Conservation (phyloP, 1,284 basidiomycete genomes). For the Ceratobasidium sp. region DNA sequence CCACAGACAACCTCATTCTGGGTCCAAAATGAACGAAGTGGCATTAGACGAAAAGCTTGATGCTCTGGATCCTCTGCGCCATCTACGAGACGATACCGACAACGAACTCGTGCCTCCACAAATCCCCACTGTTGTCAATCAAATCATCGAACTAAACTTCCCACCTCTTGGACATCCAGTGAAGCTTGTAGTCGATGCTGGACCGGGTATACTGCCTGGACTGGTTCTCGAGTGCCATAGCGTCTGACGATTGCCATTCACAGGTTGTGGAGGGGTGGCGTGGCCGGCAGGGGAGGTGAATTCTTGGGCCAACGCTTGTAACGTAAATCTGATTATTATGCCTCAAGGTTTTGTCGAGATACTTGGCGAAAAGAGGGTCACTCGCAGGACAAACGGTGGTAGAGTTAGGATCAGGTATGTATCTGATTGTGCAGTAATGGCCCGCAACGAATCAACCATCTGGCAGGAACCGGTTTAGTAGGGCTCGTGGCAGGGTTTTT, state of each 20-base stretch:
- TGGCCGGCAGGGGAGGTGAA: conserved; percentile 91
- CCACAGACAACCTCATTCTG: not conserved
- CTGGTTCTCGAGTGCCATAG: conserved; percentile 51
- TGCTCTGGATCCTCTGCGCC: conserved; percentile 65
- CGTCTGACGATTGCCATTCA: conserved; percentile 70
- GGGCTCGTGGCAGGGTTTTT: conserved; percentile 80
- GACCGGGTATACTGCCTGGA: conserved; percentile 17
- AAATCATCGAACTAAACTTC: conserved; percentile 30
- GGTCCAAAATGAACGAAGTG: conserved; percentile 45
- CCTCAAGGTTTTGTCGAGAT: conserved; percentile 73
- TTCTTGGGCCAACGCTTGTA: conserved; percentile 45
- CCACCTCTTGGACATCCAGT: conserved; percentile 31
- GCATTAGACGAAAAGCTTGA: conserved; percentile 65
- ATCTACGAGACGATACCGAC: conserved; percentile 58
- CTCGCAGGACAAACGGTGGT: conserved; percentile 67
- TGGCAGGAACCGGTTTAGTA: conserved; percentile 83
- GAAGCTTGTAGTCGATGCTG: conserved; percentile 28
- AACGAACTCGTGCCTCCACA: conserved; percentile 57
- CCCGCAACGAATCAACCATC: not conserved
- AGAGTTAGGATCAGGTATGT: conserved; percentile 68
- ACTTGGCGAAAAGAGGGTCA: conserved; percentile 63
- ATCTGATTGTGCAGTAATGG: not conserved
- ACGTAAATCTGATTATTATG: conserved; percentile 31
- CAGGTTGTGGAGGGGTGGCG: conserved; percentile 88
- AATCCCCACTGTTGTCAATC: conserved; percentile 34